Evolutionary conservation across 805 yeast genomes (phyloP).

Genomic region (Cyberlindnera xishuangbannaensis): DNA sequence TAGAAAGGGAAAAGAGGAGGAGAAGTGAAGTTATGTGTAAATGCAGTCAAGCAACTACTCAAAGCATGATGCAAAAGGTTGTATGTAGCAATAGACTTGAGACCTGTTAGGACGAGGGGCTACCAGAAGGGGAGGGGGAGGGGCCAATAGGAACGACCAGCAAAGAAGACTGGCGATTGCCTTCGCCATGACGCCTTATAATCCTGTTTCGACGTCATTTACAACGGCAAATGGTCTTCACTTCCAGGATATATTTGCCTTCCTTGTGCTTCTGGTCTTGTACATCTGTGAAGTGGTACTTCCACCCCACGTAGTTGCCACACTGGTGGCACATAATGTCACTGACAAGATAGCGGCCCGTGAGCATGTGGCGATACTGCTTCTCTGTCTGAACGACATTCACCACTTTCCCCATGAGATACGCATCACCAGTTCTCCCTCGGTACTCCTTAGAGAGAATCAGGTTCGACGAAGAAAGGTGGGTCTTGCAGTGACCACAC

Average conservation of each 20-base stretch:
- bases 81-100: no score
- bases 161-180: no score
- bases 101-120: no score
- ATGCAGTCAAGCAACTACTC: no score
- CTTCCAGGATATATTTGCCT: slow-evolving; percentile 46
- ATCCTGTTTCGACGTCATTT: no score
- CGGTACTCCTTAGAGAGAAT: slow-evolving; percentile 41
- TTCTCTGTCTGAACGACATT: slow-evolving; percentile 33
- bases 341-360: slow-evolving; percentile 53
- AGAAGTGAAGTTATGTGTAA: no score
- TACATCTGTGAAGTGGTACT: slow-evolving; percentile 43
- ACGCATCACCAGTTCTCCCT: slow-evolving; percentile 58
- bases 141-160: no score
- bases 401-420: slow-evolving; percentile 44
- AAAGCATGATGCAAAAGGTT: no score
- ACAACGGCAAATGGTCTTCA: slow-evolving; percentile 31
- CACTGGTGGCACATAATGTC: slow-evolving; percentile 55
- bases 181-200: no score
- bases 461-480: slow-evolving; percentile 31
- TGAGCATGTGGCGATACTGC: slow-evolving; percentile 41
- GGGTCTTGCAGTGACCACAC: slow-evolving; percentile 36
- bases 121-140: no score
- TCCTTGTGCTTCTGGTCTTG: slow-evolving; percentile 50
- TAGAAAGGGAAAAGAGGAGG: no score
- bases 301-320: slow-evolving; percentile 53